phyloP scores from a whole-genome alignment of 1,139 yeast genomes.

The Pichia cactophila region DNA sequence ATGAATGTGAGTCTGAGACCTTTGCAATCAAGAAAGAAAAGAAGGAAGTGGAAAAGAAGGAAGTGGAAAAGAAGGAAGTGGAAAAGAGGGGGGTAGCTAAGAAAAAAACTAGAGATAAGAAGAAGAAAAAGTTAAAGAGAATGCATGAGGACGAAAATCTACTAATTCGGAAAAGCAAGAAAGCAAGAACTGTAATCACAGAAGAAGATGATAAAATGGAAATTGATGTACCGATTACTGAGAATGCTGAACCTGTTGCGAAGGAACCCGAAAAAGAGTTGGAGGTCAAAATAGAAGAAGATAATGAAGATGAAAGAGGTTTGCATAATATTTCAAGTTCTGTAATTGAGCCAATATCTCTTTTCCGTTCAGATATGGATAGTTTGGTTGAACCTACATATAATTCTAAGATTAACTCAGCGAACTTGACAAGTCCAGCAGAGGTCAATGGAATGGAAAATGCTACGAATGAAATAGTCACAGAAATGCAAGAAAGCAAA shows the following conservation, averaged over 20 bases:
- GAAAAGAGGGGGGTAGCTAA: not conserved
- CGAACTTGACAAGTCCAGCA: constrained; percentile 1
- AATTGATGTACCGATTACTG: not conserved
- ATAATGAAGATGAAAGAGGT: not conserved
- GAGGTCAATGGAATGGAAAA: not conserved
- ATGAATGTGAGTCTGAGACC: constrained; percentile 3
- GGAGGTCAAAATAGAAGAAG: not conserved
- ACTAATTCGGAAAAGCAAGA: not conserved
- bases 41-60: not conserved
- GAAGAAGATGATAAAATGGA: not conserved
- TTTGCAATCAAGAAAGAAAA: not conserved
- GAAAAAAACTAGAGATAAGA: not conserved
- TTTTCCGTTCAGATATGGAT: not conserved
- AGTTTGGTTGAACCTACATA: not conserved
- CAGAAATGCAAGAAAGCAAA: not conserved
- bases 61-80: not conserved
- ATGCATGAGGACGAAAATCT: not conserved
- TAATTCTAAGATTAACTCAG: not conserved
- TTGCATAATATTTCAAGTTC: not conserved
- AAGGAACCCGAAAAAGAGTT: not conserved
- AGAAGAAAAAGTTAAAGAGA: not conserved
- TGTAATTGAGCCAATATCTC: not conserved
- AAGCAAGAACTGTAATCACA: not conserved
- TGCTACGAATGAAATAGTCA: not conserved
- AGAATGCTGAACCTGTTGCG: not conserved